Evolutionary conservation across 2,329 filamentous ascomycete species (phyloP), one percentile per base, ranked within the genome.

Genomic region (Pseudogymnoascus sp.): DNA sequence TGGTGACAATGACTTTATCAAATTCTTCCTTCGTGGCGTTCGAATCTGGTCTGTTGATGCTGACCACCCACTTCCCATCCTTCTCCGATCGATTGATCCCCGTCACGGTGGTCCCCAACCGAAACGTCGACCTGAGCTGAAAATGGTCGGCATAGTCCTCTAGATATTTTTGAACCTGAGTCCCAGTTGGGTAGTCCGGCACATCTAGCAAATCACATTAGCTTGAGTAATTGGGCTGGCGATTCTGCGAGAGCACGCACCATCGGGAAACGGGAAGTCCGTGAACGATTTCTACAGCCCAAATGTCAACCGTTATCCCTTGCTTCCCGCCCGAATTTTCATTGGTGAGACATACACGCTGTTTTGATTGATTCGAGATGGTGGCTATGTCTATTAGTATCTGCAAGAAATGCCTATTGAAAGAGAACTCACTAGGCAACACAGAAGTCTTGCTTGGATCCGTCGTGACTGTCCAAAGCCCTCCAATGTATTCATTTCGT

Each of bases 241-340:
- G 27, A 2, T 7, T 9, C 12, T 27, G 13, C 13, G 29, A 15
- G 2, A 55, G 58, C 60, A 71, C 70, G 67, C 65, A 72, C 74
- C 69, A 6, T 76, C 76, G 7, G 75, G 72, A 64, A 78, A 76
- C 0, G 76, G 75, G 59, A 72, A 78, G 64, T 79, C 77, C 2
- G 75, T 71, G 64, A 75, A 74, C 7, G 37, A 60, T 29, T 60
- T 59, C 61, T 62, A 7, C 25, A 12, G 1, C 15, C 8, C 9
- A 31, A 2, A 5, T 33, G 10, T 55, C 12, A 55, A 4, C 3
- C 5, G 12, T 29, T 3, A 4, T 10, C 42, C 12, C 13, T 29
- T 52, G 1, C 8, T 37, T 15, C 5, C 39, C 4, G 13, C 27
- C 72, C 73, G 59, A 72, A 74, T 12, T 73, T 74, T 63, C 74